Evolutionary conservation across 441 rosid species (phyloP).

Genomic region (Populus hybrid): DNA sequence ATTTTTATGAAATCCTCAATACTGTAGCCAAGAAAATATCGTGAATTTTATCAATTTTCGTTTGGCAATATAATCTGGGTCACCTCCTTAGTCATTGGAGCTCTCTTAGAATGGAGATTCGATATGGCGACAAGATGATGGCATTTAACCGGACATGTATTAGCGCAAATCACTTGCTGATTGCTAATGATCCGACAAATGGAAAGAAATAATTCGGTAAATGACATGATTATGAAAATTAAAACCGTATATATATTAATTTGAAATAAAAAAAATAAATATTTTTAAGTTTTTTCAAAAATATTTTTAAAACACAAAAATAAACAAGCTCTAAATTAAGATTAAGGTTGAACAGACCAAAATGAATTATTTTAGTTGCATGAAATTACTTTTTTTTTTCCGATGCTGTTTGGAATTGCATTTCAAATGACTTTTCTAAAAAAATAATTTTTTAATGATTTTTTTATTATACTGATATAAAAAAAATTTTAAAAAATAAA

Average conservation of each 20-base stretch:
- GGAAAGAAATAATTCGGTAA: not conserved
- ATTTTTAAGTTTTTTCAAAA: too few species aligned
- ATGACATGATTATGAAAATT: not conserved
- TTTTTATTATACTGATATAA: too few species aligned
- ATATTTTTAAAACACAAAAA: too few species aligned
- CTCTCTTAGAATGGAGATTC: not conserved
- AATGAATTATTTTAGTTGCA: too few species aligned
- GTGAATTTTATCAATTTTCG: slow-evolving; percentile 4
- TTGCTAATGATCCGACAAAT: slow-evolving; percentile 5
- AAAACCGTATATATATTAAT: not conserved
- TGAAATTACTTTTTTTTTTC: too few species aligned
- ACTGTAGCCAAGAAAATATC: slow-evolving; percentile 9
- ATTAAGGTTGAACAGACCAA: too few species aligned
- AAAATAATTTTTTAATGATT: too few species aligned
- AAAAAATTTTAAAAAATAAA: too few species aligned
- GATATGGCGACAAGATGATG: slow-evolving; percentile 20
- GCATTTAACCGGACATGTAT: slow-evolving; percentile 16
- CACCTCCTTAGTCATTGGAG: slow-evolving; percentile 22
- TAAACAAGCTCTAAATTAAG: rapidly evolving
- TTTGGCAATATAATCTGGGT: slow-evolving; percentile 7
- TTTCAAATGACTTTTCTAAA: too few species aligned
- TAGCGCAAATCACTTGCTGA: not conserved
- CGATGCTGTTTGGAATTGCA: too few species aligned
- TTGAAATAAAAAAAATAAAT: too few species aligned
- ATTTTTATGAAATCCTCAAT: not conserved